Conservation (phyloP, 129 eudicot genomes). For the Erigeron canadensis region DNA sequence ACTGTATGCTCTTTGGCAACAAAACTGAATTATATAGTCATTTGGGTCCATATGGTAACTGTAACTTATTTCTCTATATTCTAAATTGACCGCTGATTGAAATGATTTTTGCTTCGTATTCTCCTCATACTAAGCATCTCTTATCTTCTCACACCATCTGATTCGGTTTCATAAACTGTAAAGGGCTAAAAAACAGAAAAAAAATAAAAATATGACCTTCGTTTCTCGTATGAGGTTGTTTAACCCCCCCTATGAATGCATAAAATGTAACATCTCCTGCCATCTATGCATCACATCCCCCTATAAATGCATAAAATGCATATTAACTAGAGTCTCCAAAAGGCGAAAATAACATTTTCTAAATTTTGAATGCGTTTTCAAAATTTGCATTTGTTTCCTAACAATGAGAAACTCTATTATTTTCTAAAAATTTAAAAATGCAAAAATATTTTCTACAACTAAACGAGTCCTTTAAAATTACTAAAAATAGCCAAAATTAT, state of each 20-base stretch:
- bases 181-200: neutral
- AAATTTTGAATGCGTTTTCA: no score
- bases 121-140: conserved; percentile 9
- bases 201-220: conserved; percentile 17
- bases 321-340: no score
- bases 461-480: no score
- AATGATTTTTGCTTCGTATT: neutral
- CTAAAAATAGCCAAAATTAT: no score
- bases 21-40: conserved; percentile 10
- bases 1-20: conserved; percentile 21
- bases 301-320: neutral
- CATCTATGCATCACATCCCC: no score
- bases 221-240: neutral
- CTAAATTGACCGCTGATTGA: conserved; percentile 13
- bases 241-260: no score
- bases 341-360: no score
- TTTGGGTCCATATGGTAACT: neutral
- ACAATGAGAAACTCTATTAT: no score
- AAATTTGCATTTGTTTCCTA: no score
- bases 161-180: conserved; percentile 3
- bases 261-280: no score
- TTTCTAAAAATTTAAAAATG: no score
- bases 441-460: no score
- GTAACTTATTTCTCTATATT: conserved; percentile 13
- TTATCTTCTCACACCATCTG: conserved; percentile 3